These are phyloP conservation scores for Kandelia obovata DNA, from an alignment of 345 rosid genomes.

Conservation along the genomic window DNA sequence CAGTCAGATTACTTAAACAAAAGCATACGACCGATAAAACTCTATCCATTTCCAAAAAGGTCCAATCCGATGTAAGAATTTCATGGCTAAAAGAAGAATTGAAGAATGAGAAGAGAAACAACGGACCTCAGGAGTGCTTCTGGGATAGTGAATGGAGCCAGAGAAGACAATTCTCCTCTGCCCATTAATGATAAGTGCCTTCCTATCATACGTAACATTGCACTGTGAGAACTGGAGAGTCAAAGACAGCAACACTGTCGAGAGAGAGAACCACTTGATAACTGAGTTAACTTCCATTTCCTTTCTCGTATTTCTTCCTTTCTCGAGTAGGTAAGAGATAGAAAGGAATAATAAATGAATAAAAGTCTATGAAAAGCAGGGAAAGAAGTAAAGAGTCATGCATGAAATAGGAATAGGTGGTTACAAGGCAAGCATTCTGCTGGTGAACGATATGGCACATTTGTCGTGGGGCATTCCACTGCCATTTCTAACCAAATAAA, in stretches of 20 bases:
- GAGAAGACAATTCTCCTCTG: constrained; percentile 55
- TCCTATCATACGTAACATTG: constrained; percentile 46
- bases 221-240: constrained; percentile 24
- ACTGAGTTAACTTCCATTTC: constrained; percentile 38
- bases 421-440: not conserved
- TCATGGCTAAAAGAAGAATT: not conserved
- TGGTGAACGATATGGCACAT: constrained; percentile 1
- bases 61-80: not conserved
- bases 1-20: not conserved
- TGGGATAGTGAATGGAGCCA: constrained; percentile 69
- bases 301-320: not conserved
- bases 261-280: constrained; percentile 30
- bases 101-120: not conserved
- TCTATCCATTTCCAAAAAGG: too few relatives aligned
- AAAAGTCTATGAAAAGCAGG: constrained; percentile 13
- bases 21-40: too few relatives aligned
- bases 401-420: not conserved
- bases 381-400: constrained; percentile 18
- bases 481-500: too few relatives aligned
- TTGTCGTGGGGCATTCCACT: not conserved
- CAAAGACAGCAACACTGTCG: constrained; percentile 15
- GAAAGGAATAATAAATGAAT: constrained; percentile 4
- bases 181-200: constrained; percentile 55
- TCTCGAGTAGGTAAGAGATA: not conserved
- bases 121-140: constrained; percentile 55